phyloP scores from a whole-genome alignment of 441 rosid genomes.

The Lagerstroemia fauriei region DNA sequence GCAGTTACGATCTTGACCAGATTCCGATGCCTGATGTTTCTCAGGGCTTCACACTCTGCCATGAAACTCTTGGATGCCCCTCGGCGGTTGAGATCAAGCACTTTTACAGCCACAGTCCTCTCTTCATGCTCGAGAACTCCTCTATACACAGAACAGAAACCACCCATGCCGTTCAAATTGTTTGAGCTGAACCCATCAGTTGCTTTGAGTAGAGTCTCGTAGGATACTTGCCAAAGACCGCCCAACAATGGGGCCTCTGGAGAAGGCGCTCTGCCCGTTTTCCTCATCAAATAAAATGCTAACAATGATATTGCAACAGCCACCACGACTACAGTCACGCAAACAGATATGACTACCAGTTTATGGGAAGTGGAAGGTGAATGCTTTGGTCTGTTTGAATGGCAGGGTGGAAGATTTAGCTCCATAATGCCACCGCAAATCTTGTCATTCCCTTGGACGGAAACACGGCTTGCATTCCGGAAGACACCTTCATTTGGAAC shows the following conservation, averaged over 20 bases:
- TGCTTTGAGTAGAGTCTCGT: conserved; percentile 43
- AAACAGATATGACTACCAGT: background rate
- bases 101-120: conserved; percentile 38
- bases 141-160: conserved; percentile 51
- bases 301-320: background rate
- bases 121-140: conserved; percentile 31
- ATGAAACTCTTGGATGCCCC: conserved; percentile 49
- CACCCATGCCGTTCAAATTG: conserved; percentile 52
- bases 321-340: background rate
- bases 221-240: conserved; percentile 39
- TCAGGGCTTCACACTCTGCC: background rate
- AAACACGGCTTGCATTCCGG: background rate
- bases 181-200: conserved; percentile 35
- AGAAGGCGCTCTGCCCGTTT: background rate
- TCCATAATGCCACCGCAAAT: conserved; percentile 4
- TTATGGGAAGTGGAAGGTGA: background rate
- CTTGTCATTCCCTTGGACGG: background rate
- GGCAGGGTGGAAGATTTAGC: conserved; percentile 10
- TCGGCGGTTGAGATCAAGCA: conserved; percentile 35
- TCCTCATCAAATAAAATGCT: background rate
- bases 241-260: background rate
- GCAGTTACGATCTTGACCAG: background rate
- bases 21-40: no score
- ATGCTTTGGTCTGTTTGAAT: background rate
- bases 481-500: background rate